Evolutionary conservation across 805 yeast species (phyloP).

Genomic region (Metschnikowia lunata): DNA sequence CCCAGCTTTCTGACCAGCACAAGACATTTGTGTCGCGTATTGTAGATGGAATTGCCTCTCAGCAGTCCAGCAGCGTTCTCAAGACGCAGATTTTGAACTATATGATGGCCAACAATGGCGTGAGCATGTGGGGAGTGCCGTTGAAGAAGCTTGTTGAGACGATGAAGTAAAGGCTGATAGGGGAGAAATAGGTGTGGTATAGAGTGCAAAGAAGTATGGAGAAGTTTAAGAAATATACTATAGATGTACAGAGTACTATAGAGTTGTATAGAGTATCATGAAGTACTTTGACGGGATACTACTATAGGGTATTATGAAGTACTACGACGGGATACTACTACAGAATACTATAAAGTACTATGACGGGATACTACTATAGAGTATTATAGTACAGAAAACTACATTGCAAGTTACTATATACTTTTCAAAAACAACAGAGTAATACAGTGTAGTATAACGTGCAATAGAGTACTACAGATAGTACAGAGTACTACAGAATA

Average conservation of each 20-base stretch:
- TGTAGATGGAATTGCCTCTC: constrained; percentile 6
- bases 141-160: constrained; percentile 45
- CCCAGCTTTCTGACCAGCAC: constrained; percentile 8
- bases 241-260: not conserved
- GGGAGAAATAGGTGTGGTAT: not conserved
- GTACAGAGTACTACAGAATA: too few relatives aligned
- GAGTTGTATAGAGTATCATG: not conserved
- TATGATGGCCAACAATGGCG: constrained; percentile 55
- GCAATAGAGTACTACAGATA: too few relatives aligned
- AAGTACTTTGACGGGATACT: too few relatives aligned
- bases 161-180: not conserved
- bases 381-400: too few relatives aligned
- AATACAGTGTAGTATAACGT: too few relatives aligned
- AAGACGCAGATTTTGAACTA: constrained; percentile 41
- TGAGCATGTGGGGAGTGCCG: constrained; percentile 64
- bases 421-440: too few relatives aligned
- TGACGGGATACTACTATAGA: too few relatives aligned
- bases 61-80: constrained; percentile 20
- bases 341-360: too few relatives aligned
- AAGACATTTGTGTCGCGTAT: constrained; percentile 12
- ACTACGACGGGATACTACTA: too few relatives aligned
- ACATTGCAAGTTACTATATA: too few relatives aligned
- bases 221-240: not conserved
- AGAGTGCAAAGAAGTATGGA: too few relatives aligned
- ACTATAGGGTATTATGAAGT: too few relatives aligned